Evolutionary conservation across 2,329 filamentous ascomycete species (phyloP).

Genomic region (Epichloe uncinata): DNA sequence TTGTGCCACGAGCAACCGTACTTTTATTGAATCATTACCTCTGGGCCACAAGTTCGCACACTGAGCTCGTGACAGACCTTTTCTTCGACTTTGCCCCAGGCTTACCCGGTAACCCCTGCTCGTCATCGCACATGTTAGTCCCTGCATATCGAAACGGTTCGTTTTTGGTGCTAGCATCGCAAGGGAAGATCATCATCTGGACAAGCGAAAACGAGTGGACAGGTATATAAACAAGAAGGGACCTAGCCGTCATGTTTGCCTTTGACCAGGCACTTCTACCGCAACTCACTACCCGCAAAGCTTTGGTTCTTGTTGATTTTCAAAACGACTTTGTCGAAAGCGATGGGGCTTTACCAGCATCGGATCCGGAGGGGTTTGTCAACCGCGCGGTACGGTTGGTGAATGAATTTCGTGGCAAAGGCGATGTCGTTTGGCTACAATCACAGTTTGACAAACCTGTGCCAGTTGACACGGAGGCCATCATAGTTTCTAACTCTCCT

Average conservation of each 20-base stretch:
- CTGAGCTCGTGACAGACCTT: background rate
- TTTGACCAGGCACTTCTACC: constrained; percentile 44
- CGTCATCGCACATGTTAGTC: background rate
- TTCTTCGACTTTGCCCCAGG: background rate
- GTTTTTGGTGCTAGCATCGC: background rate
- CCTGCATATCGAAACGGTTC: background rate
- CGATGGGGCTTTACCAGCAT: constrained; percentile 53
- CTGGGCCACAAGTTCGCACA: background rate
- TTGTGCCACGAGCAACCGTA: background rate
- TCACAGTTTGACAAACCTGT: constrained; percentile 57
- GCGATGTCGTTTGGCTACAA: constrained; percentile 71
- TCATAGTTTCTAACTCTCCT: constrained; percentile 28
- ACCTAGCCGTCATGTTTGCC: constrained; percentile 31
- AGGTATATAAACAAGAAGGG: background rate
- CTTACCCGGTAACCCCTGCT: background rate
- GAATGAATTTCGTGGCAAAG: constrained; percentile 56
- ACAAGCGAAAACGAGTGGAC: background rate
- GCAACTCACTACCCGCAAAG: constrained; percentile 46
- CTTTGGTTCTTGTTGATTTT: constrained; percentile 71
- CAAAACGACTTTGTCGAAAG: constrained; percentile 78
- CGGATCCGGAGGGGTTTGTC: constrained; percentile 50
- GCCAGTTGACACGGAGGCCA: constrained; percentile 38
- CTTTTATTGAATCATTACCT: background rate
- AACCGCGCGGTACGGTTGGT: constrained; percentile 53
- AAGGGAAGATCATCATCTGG: background rate